Evolutionary conservation across 176 grass and related monocot species (phyloP).

Genomic region (Dactylis glomerata): DNA sequence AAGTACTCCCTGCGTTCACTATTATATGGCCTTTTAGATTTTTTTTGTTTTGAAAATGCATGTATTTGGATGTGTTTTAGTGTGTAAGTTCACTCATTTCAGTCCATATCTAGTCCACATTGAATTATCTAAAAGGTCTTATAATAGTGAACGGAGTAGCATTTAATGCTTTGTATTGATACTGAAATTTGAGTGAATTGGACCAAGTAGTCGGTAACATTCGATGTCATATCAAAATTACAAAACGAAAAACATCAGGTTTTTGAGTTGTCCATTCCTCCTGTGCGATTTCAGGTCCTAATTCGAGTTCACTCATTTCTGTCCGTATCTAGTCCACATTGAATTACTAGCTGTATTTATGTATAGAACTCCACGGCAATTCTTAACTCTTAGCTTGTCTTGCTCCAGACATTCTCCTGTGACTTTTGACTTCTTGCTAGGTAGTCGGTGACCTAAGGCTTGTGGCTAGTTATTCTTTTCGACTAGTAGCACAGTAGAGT

Average conservation of each 20-base stretch:
- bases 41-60: too few species aligned
- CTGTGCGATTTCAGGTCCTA: background rate
- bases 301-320: too few species aligned
- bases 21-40: too few species aligned
- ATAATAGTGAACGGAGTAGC: too few species aligned
- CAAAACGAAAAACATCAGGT: too few species aligned
- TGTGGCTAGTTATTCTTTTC: background rate
- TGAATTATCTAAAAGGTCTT: too few species aligned
- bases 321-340: too few species aligned
- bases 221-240: background rate
- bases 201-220: background rate
- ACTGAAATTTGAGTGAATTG: background rate
- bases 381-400: background rate
- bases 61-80: too few species aligned
- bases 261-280: background rate
- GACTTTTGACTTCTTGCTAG: background rate
- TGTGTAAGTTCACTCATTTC: too few species aligned
- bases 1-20: too few species aligned
- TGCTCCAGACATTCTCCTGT: background rate
- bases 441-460: background rate
- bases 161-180: background rate
- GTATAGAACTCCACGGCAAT: background rate
- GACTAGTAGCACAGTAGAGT: background rate
- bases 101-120: too few species aligned
- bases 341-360: background rate